phyloP scores from a whole-genome alignment of 2,329 filamentous ascomycete genomes.

The Penicillium sp. region DNA sequence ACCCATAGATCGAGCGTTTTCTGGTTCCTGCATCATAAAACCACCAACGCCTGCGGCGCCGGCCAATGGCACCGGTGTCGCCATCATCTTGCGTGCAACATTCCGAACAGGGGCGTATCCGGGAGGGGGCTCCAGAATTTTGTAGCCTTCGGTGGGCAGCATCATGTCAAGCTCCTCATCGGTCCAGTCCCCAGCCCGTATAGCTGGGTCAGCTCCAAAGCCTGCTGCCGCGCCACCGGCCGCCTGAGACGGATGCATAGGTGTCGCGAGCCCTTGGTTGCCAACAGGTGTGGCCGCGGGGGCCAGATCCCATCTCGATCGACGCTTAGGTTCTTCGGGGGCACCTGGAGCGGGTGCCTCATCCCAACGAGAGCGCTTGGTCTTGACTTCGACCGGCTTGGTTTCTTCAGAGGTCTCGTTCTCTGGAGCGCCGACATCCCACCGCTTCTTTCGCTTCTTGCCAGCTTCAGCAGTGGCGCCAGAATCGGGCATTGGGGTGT shows the following conservation, averaged over 20 bases:
- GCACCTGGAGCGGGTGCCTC: conserved; percentile 61
- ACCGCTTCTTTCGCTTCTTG: conserved; percentile 87
- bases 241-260: conserved; percentile 65
- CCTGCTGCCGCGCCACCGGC: conserved; percentile 48
- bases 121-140: conserved; percentile 80
- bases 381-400: conserved; percentile 52
- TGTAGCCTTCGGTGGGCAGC: conserved; percentile 87
- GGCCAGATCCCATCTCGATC: conserved; percentile 88
- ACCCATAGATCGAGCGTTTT: conserved; percentile 72
- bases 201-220: conserved; percentile 76
- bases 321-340: conserved; percentile 60
- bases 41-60: conserved; percentile 60
- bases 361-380: conserved; percentile 83
- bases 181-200: conserved; percentile 72
- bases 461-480: conserved; percentile 61
- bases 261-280: conserved; percentile 67
- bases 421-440: conserved; percentile 68
- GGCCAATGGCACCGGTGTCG: conserved; percentile 61
- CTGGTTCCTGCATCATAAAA: conserved; percentile 97
- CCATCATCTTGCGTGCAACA: conserved; percentile 66
- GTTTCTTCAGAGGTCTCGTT: conserved; percentile 46
- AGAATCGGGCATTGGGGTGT: conserved; percentile 68
- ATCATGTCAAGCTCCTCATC: conserved; percentile 93
- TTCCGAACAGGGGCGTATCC: conserved; percentile 82
- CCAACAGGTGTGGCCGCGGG: conserved; percentile 71